Conservation (phyloP, 176 grass and related monocot species). For the Elaeis guineensis region DNA sequence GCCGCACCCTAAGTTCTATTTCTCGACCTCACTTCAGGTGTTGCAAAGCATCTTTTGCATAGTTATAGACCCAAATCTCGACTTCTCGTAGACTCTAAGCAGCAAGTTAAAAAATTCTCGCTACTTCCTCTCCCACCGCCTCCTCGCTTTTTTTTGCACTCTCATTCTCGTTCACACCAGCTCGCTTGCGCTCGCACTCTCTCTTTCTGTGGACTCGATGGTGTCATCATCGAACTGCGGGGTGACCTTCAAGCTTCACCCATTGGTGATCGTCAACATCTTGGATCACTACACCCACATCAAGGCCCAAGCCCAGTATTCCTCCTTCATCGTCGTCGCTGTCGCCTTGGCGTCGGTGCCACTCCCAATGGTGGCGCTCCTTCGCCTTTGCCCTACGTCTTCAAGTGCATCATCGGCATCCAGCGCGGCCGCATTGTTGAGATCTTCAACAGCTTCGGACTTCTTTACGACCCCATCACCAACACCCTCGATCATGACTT, state of each 20-base stretch:
- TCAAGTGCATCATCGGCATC: constrained; percentile 89
- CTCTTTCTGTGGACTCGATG: not conserved
- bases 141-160: too few species aligned
- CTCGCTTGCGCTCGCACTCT: too few species aligned
- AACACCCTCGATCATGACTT: constrained; percentile 76
- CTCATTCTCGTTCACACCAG: too few species aligned
- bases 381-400: constrained; percentile 36
- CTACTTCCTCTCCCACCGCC: too few species aligned
- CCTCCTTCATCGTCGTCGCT: constrained; percentile 7
- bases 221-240: constrained; percentile 69
- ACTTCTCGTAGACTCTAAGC: too few species aligned
- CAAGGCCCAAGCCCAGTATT: constrained; percentile 62
- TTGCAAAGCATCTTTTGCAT: too few species aligned
- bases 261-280: constrained; percentile 91
- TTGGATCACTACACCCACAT: constrained; percentile 96
- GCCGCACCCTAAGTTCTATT: too few species aligned
- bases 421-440: constrained; percentile 89
- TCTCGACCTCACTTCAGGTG: too few species aligned
- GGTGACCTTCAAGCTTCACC: constrained; percentile 96
- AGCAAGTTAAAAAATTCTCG: too few species aligned
- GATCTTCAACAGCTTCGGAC: constrained; percentile 99
- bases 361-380: not conserved
- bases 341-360: too few species aligned
- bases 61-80: too few species aligned
- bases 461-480: constrained; percentile 69